Evolutionary conservation across 306 rosid genomes (phyloP).

Genomic region (apple (Malus domestica)): DNA sequence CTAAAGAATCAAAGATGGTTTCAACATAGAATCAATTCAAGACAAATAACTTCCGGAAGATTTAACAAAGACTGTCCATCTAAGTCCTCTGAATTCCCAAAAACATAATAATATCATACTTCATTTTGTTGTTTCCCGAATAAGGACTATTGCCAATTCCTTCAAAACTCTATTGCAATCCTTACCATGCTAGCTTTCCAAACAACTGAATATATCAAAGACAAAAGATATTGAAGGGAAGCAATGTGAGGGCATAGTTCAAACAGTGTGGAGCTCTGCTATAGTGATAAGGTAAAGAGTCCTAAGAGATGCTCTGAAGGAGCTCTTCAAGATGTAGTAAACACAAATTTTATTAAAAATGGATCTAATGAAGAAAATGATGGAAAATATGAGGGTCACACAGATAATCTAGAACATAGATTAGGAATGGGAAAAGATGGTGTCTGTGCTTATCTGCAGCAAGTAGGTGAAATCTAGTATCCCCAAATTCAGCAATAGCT

Average conservation of each 20-base stretch:
- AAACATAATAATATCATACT: not conserved
- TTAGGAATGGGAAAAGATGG: not conserved
- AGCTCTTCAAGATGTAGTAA: not conserved
- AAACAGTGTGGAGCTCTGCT: not conserved
- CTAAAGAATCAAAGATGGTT: not conserved
- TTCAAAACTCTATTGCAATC: not conserved
- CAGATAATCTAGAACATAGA: not conserved
- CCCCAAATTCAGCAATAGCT: not conserved
- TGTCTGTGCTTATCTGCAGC: not conserved
- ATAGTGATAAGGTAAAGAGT: not conserved
- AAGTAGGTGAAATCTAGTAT: not conserved
- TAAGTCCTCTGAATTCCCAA: not conserved
- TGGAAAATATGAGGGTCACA: not conserved
- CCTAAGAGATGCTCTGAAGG: not conserved
- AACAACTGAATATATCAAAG: not conserved
- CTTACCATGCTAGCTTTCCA: not conserved
- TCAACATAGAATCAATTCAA: not conserved
- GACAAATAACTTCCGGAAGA: not conserved
- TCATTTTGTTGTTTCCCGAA: not conserved
- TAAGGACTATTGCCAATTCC: not conserved
- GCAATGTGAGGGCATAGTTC: not conserved
- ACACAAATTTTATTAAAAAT: not conserved
- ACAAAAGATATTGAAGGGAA: not conserved
- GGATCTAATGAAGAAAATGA: not conserved
- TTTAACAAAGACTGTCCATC: not conserved